These are phyloP conservation scores for Luvunga scandens DNA, from an alignment of 345 rosid genomes.

Conservation along the genomic window DNA sequence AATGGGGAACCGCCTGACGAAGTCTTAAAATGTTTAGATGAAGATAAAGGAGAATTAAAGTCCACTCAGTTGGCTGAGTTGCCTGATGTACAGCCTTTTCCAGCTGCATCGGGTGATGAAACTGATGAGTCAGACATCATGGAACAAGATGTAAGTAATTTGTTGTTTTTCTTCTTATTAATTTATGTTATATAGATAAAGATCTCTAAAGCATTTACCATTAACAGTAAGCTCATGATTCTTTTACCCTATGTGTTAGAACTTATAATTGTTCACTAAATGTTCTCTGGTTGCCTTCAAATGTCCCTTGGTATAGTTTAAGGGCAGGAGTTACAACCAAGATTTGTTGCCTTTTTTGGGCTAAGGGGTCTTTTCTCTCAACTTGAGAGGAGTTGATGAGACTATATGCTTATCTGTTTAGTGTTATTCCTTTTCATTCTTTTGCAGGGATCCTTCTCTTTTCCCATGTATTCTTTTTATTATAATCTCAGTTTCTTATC, in stretches of 20 bases:
- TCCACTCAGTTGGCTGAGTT: constrained; percentile 31
- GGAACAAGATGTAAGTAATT: constrained; percentile 84
- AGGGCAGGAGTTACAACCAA: neutral
- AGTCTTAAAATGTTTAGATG: constrained; percentile 28
- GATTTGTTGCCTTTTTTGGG: neutral
- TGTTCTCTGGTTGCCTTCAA: neutral
- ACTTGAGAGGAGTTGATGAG: neutral
- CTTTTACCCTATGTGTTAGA: neutral
- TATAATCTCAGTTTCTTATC: neutral
- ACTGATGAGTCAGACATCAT: constrained; percentile 71
- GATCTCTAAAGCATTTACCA: neutral
- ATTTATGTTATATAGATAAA: neutral
- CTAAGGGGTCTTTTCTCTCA: neutral
- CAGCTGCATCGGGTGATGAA: constrained; percentile 56
- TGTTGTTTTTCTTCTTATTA: constrained; percentile 15
- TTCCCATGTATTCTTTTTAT: neutral
- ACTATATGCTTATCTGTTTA: neutral
- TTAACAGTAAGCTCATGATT: neutral
- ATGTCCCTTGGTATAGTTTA: constrained; percentile 4
- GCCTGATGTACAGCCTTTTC: constrained; percentile 29
- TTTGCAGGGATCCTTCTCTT: neutral
- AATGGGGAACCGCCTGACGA: constrained; percentile 26
- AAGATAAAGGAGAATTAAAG: constrained; percentile 39
- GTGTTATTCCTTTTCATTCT: neutral
- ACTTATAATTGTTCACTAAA: neutral